A percentile compares a stretch with the other conserved stretches of the same genome.
Conservation (phyloP, 2,329 filamentous ascomycete species). For the Lasiodiplodia citricola region DNA sequence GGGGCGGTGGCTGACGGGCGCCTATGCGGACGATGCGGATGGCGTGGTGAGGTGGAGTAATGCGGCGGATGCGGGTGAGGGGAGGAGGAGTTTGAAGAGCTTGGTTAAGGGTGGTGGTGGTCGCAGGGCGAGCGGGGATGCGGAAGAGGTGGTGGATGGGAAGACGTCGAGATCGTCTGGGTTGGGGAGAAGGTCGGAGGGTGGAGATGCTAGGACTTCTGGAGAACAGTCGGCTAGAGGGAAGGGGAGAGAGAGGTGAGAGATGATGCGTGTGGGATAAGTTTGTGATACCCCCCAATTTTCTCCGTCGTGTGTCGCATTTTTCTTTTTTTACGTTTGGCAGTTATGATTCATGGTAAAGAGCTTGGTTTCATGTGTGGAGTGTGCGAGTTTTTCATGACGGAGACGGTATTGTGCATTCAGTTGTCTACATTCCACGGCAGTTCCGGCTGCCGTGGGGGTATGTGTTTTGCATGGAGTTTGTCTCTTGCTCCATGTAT, state of each 20-base stretch:
- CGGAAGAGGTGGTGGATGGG: not conserved
- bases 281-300: not conserved
- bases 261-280: not conserved
- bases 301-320: not conserved
- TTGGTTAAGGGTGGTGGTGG: not conserved
- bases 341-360: no score
- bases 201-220: not conserved
- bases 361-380: no score
- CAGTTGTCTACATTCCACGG: no score
- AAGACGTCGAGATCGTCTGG: not conserved
- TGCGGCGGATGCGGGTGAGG: not conserved
- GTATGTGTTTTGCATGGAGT: no score
- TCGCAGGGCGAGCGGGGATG: not conserved
- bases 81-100: not conserved
- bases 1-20: constrained; percentile 46
- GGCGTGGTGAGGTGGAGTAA: constrained; percentile 10
- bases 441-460: no score
- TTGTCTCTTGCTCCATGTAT: no score
- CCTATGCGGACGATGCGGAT: constrained; percentile 35
- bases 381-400: no score
- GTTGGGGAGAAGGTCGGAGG: not conserved
- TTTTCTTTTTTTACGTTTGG: not conserved
- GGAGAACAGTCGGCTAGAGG: not conserved
- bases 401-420: no score
- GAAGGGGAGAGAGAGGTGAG: not conserved